A percentile compares a stretch with the other conserved stretches of the same genome.
Conservation (phyloP, 495 filamentous ascomycete genomes). For the Collariella sp. region DNA sequence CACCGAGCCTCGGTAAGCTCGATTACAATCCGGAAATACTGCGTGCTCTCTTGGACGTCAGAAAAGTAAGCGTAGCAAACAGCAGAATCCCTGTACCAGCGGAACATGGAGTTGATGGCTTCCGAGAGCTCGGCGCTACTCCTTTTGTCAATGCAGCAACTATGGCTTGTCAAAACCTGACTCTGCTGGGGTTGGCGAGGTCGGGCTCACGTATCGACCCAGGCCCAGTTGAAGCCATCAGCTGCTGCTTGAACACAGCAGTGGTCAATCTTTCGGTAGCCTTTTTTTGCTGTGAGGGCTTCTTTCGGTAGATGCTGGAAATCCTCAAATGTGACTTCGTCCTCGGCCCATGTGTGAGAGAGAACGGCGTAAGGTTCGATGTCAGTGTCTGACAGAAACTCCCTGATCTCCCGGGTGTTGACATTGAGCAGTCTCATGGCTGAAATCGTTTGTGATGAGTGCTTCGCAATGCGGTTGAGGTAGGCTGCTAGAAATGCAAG, state of each 20-base stretch:
- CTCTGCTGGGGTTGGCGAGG: too few species aligned
- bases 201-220: slow-evolving; percentile 12
- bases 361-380: slow-evolving; percentile 8
- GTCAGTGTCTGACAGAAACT: slow-evolving; percentile 1
- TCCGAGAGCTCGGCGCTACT: slow-evolving; percentile 33
- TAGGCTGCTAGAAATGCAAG: background rate
- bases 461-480: too few species aligned
- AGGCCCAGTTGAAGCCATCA: slow-evolving; percentile 2
- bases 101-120: slow-evolving; percentile 33
- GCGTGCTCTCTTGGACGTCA: slow-evolving; percentile 1
- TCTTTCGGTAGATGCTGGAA: background rate
- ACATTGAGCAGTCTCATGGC: slow-evolving; percentile 7
- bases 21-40: background rate
- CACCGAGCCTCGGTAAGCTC: slow-evolving; percentile 17
- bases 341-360: slow-evolving; percentile 15
- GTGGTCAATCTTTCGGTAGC: slow-evolving; percentile 9
- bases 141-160: slow-evolving; percentile 29
- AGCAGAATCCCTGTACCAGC: slow-evolving; percentile 13
- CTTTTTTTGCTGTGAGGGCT: slow-evolving; percentile 1
- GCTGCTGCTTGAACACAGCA: slow-evolving; percentile 7
- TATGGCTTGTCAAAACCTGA: background rate
- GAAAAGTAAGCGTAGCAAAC: slow-evolving; percentile 19
- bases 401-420: background rate
- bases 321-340: slow-evolving; percentile 13
- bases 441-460: background rate